Base-by-base conservation (phyloP, 2,329 filamentous ascomycete species). In the Arthroderma sp. region DNA sequence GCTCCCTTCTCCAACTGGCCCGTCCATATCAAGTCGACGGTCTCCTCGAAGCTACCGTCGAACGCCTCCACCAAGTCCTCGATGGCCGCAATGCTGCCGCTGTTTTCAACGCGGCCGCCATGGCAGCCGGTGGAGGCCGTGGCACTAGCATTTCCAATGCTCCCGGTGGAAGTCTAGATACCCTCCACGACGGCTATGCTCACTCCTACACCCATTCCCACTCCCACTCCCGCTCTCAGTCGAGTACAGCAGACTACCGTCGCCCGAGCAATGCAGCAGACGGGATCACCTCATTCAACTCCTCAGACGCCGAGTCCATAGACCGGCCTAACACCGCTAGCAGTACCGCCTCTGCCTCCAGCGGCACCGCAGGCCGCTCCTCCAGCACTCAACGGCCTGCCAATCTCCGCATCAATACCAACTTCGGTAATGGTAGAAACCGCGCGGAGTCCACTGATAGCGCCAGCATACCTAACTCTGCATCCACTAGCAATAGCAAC, bases 31-130 rank as follows among this genome's bases (percentile, higher is more conserved):
- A 90, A 62, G 81, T 98, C 51, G 91, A 97, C 65, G 93, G 93
- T 0, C 79, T 98, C 1, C 77, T 97, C 0, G 93, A 98, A 73
- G 89, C 89, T 0, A 88, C 94, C 1, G 88, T 97, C 8, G 90
- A 97, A 71, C 83, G 91, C 6, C 78, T 98, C 0, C 93, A 98
- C 66, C 81, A 87, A 31, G 81, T 94, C 0, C 81, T 98, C 2
- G 93, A 98, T 69, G 93, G 88, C 52, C 82, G 91, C 51, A 98
- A 97, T 64, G 91, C 93, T 0, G 93, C 93, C 0, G 93, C 93
- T 4, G 91, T 98, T 0, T 98, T 98, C 77, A 98, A 98, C 63
- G 93, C 93, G 0, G 93, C 91, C 0, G 93, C 93, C 56, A 97
- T 97, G 93, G 93, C 91, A 0, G 93, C 93, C 1, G 93, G 93